These are phyloP conservation scores for Chytridium lagenaria DNA, from an alignment of 371 early-diverging fungal species.

Conservation along the genomic window DNA sequence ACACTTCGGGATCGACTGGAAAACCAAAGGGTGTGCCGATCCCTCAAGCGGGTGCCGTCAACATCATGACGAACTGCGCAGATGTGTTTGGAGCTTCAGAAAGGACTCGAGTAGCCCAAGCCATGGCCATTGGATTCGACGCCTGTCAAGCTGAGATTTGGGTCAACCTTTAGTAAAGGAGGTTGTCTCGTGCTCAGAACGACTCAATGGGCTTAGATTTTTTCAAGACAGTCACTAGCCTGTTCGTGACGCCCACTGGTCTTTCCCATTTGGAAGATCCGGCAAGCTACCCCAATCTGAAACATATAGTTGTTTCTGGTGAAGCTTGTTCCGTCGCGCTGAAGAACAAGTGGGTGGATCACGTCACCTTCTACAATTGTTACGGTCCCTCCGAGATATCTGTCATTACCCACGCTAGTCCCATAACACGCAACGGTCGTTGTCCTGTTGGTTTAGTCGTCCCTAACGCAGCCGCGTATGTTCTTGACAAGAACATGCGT, in stretches of 20 bases:
- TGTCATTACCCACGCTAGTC: slow-evolving; percentile 5
- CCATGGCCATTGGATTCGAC: slow-evolving; percentile 36
- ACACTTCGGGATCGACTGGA: slow-evolving; percentile 61
- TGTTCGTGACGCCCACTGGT: slow-evolving; percentile 37
- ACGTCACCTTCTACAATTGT: slow-evolving; percentile 27
- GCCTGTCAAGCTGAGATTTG: slow-evolving; percentile 34
- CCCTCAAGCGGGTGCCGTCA: not conserved
- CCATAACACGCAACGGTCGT: not conserved
- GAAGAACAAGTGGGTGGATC: slow-evolving; percentile 33
- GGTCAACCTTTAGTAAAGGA: slow-evolving; percentile 23
- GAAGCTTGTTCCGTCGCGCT: slow-evolving; percentile 4
- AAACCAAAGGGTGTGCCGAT: slow-evolving; percentile 30
- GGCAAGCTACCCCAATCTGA: slow-evolving; percentile 24
- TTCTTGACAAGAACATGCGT: slow-evolving; percentile 23
- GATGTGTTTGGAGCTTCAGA: not conserved
- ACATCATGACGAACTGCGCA: not conserved
- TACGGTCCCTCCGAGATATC: slow-evolving; percentile 49
- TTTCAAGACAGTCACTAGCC: slow-evolving; percentile 26
- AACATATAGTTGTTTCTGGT: slow-evolving; percentile 28
- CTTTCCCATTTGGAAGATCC: slow-evolving; percentile 23
- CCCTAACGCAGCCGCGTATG: slow-evolving; percentile 13
- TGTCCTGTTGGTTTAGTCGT: slow-evolving; percentile 22
- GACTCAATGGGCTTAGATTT: slow-evolving; percentile 11
- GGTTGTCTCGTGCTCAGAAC: slow-evolving; percentile 34
- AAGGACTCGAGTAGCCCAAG: slow-evolving; percentile 18